A percentile compares a stretch with the other conserved stretches of the same genome.
Conservation (phyloP, 331 rosid genomes). For the Erythrophleum ivorense region DNA sequence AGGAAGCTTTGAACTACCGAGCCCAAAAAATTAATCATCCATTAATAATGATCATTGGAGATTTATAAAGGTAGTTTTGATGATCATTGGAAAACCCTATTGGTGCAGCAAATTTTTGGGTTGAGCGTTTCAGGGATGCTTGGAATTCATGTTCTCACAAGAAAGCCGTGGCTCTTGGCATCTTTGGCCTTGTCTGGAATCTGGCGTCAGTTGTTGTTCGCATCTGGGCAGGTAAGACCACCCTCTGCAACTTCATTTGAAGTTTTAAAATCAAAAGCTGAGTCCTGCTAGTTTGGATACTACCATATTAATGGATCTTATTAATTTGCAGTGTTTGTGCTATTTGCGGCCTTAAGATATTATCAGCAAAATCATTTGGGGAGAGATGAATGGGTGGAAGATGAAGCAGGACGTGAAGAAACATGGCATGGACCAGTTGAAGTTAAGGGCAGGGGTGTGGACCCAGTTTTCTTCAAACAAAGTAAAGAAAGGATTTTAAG, state of each 20-base stretch:
- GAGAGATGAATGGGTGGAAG: slow-evolving; percentile 67
- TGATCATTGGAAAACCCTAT: slow-evolving; percentile 10
- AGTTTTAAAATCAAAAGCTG: not conserved
- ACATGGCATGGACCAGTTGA: slow-evolving; percentile 48
- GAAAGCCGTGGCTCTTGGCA: slow-evolving; percentile 66
- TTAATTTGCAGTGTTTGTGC: slow-evolving; percentile 60
- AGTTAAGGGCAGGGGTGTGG: slow-evolving; percentile 24
- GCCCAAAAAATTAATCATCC: not conserved
- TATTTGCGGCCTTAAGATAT: slow-evolving; percentile 80
- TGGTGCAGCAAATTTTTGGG: slow-evolving; percentile 76
- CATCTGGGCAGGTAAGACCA: slow-evolving; percentile 87
- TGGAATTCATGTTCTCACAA: slow-evolving; percentile 94
- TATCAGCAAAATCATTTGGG: slow-evolving; percentile 68
- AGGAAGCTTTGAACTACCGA: not conserved
- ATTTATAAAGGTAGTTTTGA: not conserved
- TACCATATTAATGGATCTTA: not conserved
- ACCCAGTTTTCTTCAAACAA: slow-evolving; percentile 35
- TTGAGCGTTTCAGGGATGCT: slow-evolving; percentile 76
- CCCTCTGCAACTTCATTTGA: not conserved
- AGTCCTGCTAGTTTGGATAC: not conserved
- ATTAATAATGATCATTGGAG: not conserved
- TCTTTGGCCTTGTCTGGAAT: slow-evolving; percentile 83
- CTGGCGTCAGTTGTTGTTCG: slow-evolving; percentile 81
- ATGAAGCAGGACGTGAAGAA: slow-evolving; percentile 49
- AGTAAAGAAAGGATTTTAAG: slow-evolving; percentile 54